Base-by-base conservation (phyloP, 306 rosid genomes). In the Neltuma alba region DNA sequence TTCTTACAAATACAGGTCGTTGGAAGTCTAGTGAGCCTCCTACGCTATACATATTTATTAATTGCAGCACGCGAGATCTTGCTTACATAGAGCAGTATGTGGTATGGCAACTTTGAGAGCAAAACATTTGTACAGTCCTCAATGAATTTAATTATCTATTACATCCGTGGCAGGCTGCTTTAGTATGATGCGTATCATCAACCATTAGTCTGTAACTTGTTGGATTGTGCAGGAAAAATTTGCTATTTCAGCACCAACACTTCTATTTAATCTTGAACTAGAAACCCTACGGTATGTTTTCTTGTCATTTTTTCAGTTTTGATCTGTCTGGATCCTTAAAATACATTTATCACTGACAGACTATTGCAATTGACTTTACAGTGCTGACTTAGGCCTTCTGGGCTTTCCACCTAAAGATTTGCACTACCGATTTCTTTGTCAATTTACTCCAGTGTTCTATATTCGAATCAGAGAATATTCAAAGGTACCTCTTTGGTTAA, bases 361-460 rank as follows among this genome's bases (percentile, higher is more conserved):
- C 74, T 58, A 72, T 85, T 76, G 74, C 79, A 78, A 78, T 80
- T 87, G 82, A 81, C 81, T 84, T 87, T 82, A 78, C 96, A 95
- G 97, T 84, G 99, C 99, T 80, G 99, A 95, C 87, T 91, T 95
- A 91, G 99, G 99, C 81, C 76, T 95, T 81, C 84, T 88, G 40
- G 97, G 99, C 72, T 92, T 95, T 78, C 98, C 99, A 72, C 25
- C 94, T 74, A 95, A 89, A 81, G 97, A 95, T 84, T 86, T 95
- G 90, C 99, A 95, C 37, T 92, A 88, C 79, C 97, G 98, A 74
- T 95, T 95, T 88, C 99, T 95, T 84, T 95, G 94, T 82, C 97
- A 92, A 75, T 95, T 95, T 84, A 87, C 86, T 82, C 97, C 98
- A 0, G 96, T 92, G 79, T 95, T 95, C 89, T 95, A 91, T 78